Percentiles rank a stretch among this genome's conserved stretches.
Conservation (phyloP, 768 basidiomycete genomes). For the Mrakia frigida region DNA sequence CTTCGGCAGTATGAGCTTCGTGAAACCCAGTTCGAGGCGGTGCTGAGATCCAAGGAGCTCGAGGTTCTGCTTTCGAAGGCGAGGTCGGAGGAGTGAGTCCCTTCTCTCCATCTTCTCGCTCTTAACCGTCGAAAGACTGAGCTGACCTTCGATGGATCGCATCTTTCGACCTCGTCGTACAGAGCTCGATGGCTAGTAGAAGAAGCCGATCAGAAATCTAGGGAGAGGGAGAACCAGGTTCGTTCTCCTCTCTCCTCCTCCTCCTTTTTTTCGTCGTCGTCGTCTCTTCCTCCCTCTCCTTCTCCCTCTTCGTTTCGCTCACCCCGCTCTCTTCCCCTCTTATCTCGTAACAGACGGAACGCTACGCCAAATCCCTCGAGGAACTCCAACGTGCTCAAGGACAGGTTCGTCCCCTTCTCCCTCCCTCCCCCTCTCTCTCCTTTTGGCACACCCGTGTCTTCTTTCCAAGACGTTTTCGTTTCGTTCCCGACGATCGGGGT, state of each 20-base stretch:
- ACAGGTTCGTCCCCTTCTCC: not conserved
- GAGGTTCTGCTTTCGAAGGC: slow-evolving; percentile 81
- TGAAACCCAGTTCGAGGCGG: slow-evolving; percentile 86
- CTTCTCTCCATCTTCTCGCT: not conserved
- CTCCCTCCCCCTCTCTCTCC: too few species aligned
- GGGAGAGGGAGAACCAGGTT: slow-evolving; percentile 17
- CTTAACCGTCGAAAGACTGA: not conserved
- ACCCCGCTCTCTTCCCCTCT: not conserved
- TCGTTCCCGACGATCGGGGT: too few species aligned
- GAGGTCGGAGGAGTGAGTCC: slow-evolving; percentile 66
- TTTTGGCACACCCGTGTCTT: too few species aligned
- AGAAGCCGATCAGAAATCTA: slow-evolving; percentile 19
- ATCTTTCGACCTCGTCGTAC: not conserved
- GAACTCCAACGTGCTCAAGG: slow-evolving; percentile 16
- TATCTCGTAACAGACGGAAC: not conserved
- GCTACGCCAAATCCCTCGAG: slow-evolving; percentile 18
- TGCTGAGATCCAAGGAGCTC: slow-evolving; percentile 84
- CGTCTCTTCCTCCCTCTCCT: not conserved
- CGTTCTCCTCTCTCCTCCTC: not conserved
- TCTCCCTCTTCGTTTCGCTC: not conserved
- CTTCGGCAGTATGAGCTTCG: slow-evolving; percentile 82
- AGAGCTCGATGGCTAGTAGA: slow-evolving; percentile 16
- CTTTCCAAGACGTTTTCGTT: not conserved
- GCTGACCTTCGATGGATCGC: not conserved
- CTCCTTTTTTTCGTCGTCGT: too few species aligned